phyloP scores from a whole-genome alignment of 257 asterid genomes.

The Salvia miltiorrhiza region DNA sequence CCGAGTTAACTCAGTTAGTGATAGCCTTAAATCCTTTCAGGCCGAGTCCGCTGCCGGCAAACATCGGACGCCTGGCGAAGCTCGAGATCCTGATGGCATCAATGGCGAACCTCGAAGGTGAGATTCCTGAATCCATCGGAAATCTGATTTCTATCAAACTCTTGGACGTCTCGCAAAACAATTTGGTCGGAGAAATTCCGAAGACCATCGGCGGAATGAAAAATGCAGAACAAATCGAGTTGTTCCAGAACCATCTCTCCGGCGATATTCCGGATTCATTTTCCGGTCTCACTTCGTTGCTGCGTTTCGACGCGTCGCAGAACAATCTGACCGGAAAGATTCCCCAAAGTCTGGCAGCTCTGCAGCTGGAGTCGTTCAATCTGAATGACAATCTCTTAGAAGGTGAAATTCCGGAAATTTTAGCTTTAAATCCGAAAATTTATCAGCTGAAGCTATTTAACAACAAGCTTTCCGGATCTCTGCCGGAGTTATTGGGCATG shows the following conservation, averaged over 20 bases:
- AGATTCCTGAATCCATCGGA: conserved; percentile 60
- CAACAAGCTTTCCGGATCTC: conserved; percentile 18
- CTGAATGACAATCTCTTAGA: conserved; percentile 11
- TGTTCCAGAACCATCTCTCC: conserved; percentile 11
- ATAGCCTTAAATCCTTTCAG: conserved; percentile 43
- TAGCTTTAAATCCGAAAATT: conserved; percentile 15
- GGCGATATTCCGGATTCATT: conserved; percentile 21
- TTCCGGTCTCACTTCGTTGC: conserved; percentile 19
- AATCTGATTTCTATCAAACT: conserved; percentile 37
- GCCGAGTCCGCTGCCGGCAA: conserved; percentile 51
- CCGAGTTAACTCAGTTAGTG: conserved; percentile 55
- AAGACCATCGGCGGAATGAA: conserved; percentile 41
- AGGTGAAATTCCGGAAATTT: conserved; percentile 23
- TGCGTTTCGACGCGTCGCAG: conserved; percentile 18
- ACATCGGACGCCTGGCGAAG: conserved; percentile 58
- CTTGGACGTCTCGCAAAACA: conserved; percentile 49
- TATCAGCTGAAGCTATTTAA: conserved; percentile 11
- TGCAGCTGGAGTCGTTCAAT: conserved; percentile 12
- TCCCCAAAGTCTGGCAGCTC: conserved; percentile 17
- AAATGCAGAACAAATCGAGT: conserved; percentile 26
- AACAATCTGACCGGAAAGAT: conserved; percentile 21
- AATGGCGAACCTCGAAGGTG: conserved; percentile 42
- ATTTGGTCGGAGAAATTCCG: conserved; percentile 58
- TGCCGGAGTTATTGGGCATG: conserved; percentile 19
- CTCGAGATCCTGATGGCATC: conserved; percentile 42